These are phyloP conservation scores for Eutrema yunnanense DNA, from an alignment of 345 rosid species.

Conservation along the genomic window DNA sequence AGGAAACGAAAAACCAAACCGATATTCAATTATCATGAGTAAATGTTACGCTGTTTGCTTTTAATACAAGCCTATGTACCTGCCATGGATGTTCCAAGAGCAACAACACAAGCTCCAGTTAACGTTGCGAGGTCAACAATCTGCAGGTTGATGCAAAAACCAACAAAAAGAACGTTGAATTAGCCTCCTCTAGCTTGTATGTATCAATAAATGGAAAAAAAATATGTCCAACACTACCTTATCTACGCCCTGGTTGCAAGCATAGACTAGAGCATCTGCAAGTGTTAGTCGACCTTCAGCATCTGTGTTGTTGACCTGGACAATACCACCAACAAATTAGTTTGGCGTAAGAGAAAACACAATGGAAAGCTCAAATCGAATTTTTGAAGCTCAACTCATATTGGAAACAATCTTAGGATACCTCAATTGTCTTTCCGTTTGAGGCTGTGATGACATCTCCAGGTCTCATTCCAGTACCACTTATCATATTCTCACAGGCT, in stretches of 20 bases:
- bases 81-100: slow-evolving; percentile 94
- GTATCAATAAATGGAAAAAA: neutral
- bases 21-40: neutral
- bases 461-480: slow-evolving; percentile 99
- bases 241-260: slow-evolving; percentile 88
- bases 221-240: slow-evolving; percentile 45
- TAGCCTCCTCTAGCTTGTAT: slow-evolving; percentile 4
- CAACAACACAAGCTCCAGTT: slow-evolving; percentile 84
- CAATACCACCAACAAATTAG: neutral
- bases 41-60: neutral
- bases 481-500: slow-evolving; percentile 98
- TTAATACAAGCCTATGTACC: slow-evolving; percentile 34
- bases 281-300: slow-evolving; percentile 98
- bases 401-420: slow-evolving; percentile 5
- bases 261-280: slow-evolving; percentile 93
- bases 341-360: neutral
- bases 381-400: neutral
- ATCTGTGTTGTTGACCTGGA: slow-evolving; percentile 96
- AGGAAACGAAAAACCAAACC: neutral
- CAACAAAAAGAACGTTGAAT: neutral
- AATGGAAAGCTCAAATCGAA: neutral
- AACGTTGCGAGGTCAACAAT: slow-evolving; percentile 88
- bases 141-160: slow-evolving; percentile 29
- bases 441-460: slow-evolving; percentile 96
- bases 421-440: slow-evolving; percentile 96